phyloP scores from a whole-genome alignment of 768 basidiomycete species.

The Gelatoporia subvermispora region DNA sequence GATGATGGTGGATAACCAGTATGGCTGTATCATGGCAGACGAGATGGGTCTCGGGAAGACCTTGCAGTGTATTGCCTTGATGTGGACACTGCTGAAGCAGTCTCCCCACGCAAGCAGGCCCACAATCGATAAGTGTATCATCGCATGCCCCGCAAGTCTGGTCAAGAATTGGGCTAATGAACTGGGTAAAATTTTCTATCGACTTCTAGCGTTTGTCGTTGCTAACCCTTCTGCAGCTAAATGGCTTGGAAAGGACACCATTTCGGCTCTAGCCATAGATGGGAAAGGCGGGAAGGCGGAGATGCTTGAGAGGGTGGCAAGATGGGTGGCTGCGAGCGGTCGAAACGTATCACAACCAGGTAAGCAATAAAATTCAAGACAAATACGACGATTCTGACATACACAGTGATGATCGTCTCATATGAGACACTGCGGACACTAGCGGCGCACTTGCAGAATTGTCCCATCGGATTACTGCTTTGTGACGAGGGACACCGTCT shows the following conservation, averaged over 20 bases:
- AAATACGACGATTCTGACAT: background rate
- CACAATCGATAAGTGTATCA: slow-evolving; percentile 95
- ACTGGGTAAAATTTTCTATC: slow-evolving; percentile 49
- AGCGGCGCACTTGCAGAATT: slow-evolving; percentile 67
- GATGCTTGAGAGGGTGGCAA: slow-evolving; percentile 69
- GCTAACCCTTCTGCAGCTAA: slow-evolving; percentile 54
- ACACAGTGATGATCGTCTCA: slow-evolving; percentile 92
- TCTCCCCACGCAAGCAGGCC: slow-evolving; percentile 84
- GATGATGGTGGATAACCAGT: slow-evolving; percentile 85
- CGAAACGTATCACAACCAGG: slow-evolving; percentile 91
- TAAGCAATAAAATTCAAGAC: slow-evolving; percentile 24
- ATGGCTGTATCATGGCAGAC: slow-evolving; percentile 98
- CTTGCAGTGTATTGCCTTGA: slow-evolving; percentile 89
- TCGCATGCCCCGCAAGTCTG: slow-evolving; percentile 93
- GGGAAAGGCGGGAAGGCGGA: slow-evolving; percentile 87
- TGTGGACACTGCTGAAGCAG: slow-evolving; percentile 95
- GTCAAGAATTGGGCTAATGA: slow-evolving; percentile 99
- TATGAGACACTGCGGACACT: slow-evolving; percentile 92
- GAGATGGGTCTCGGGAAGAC: slow-evolving; percentile 99
- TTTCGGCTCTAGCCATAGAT: slow-evolving; percentile 84
- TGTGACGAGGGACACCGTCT: slow-evolving; percentile 97
- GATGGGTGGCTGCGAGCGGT: slow-evolving; percentile 88
- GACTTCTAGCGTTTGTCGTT: background rate
- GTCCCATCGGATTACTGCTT: slow-evolving; percentile 85
- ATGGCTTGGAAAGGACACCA: slow-evolving; percentile 86